Base-by-base conservation (phyloP, 768 basidiomycete genomes). In the Leccinum broughii region DNA sequence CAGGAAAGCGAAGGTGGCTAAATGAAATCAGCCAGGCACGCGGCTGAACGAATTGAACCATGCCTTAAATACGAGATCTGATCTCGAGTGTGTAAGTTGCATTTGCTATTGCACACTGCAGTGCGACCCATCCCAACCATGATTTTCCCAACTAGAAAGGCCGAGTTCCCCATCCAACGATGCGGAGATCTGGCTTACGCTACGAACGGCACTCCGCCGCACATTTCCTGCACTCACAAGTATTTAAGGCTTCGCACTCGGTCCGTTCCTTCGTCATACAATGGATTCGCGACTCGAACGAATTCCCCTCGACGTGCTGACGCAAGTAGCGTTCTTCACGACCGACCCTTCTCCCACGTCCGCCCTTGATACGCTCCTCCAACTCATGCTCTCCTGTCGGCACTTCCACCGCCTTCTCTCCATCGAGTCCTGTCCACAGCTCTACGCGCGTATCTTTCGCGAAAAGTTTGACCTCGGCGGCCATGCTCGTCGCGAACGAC, bases 291-390 rank as follows among this genome's bases (percentile, higher is more conserved):
- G 66, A 54, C 72, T 88, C 53, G 80, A 84, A 56, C 70, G 65
- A 3, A 67, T 87, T 39, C 85, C 87, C 22, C 72, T 72, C 64
- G 85, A 88, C 65, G 70, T 89, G 62, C 78, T 89, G 17, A 81
- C 81, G 49, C 74, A 82, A 62, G 79, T 89, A 35, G 84, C 84
- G 13, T 75, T 80, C 61, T 75, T 82, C 48, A 73, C 77, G 32
- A 77, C 77, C 34, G 74, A 80, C 13, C 68, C 72, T 2, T 76
- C 77, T 4, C 64, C 73, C 22, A 71, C 75, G 15, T 76, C 74
- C 0, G 68, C 82, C 11, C 83, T 81, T 13, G 69, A 63, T 41
- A 68, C 75, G 50, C 69, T 89, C 59, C 67, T 78, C 34, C 66
- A 71, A 9, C 75, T 89, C 37, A 67, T 82, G 53, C 69, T 80